Base-by-base conservation (phyloP, 257 asterid genomes). In the Rhazya stricta region DNA sequence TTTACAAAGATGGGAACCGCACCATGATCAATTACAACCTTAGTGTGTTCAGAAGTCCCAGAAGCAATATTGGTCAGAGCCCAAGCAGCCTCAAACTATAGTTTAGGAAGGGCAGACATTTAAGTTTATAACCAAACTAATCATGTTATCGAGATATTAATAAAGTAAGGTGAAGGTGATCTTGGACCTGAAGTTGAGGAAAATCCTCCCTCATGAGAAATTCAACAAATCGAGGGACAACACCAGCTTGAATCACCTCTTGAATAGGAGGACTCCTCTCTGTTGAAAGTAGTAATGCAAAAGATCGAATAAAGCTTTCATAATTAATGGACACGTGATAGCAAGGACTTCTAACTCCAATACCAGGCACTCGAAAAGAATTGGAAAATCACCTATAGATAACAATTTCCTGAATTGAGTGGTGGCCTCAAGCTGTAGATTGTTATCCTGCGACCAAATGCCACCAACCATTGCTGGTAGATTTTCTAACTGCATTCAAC, bases 1-100 rank as follows among this genome's bases (percentile, higher is more conserved):
- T 86, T 82, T 29, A 89, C 96, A 81, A 93, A 91, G 53, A 83
- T 80, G 29, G 98, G 96, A 51, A 93, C 89, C 30, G 98, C 97
- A 13, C 97, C 97, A 78, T 88, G 92, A 83, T 93, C 94, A 76
- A 93, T 89, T 25, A 93, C 97, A 69, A 93, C 96, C 80, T 85
- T 86, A 8, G 98, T 93, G 83, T 93, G 92, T 66, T 93, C 98
- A 69, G 98, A 93, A 66, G 97, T 93, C 43, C 98, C 98, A 39
- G 98, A 93, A 65, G 97, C 97, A 78, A 93, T 88, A 82, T 93
- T 93, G 8, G 98, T 93, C 81, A 92, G 91, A 36, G 98, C 98
- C 98, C 98, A 92, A 67, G 98, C 97, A 41, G 98, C 98, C 86
- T 92, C 98, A 78, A 93, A 91, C 98, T 93, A 80, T 8, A 51